Evolutionary conservation across 2,329 filamentous ascomycete genomes (phyloP).

Genomic region (Colletotrichum somersetense): DNA sequence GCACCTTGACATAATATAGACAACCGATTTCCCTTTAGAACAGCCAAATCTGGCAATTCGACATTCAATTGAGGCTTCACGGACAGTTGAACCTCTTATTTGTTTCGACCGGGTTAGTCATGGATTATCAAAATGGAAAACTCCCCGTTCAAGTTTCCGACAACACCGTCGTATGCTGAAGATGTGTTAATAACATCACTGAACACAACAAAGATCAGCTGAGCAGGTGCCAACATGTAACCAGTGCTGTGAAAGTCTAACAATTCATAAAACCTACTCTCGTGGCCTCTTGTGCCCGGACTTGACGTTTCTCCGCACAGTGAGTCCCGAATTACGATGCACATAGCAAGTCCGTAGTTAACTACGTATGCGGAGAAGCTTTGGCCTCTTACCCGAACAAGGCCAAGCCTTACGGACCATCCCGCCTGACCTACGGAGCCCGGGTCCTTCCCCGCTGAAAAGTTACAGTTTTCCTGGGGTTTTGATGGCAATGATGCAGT

Average conservation of each 20-base stretch:
- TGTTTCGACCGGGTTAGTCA: not conserved
- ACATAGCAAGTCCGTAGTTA: not conserved
- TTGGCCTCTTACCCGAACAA: not conserved
- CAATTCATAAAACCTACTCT: not conserved
- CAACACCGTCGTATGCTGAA: not conserved
- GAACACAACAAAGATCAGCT: not conserved
- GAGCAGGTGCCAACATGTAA: not conserved
- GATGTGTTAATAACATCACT: not conserved
- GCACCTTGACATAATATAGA: not conserved
- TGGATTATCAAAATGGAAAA: not conserved
- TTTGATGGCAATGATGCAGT: not conserved
- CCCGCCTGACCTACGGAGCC: slow-evolving; percentile 37
- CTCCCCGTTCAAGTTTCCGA: not conserved
- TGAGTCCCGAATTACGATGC: not conserved
- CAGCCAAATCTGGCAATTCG: not conserved
- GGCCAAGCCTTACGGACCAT: slow-evolving; percentile 26
- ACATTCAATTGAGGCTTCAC: not conserved
- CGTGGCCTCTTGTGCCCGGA: not conserved
- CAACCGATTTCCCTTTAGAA: not conserved
- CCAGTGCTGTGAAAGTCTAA: not conserved
- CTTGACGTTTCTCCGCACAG: not conserved
- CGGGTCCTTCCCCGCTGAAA: slow-evolving; percentile 34
- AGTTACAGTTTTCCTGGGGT: not conserved
- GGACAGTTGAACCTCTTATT: not conserved
- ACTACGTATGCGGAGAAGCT: not conserved